Base-by-base conservation (phyloP, 2,329 filamentous ascomycete genomes). In the Botrytis cinerea region DNA sequence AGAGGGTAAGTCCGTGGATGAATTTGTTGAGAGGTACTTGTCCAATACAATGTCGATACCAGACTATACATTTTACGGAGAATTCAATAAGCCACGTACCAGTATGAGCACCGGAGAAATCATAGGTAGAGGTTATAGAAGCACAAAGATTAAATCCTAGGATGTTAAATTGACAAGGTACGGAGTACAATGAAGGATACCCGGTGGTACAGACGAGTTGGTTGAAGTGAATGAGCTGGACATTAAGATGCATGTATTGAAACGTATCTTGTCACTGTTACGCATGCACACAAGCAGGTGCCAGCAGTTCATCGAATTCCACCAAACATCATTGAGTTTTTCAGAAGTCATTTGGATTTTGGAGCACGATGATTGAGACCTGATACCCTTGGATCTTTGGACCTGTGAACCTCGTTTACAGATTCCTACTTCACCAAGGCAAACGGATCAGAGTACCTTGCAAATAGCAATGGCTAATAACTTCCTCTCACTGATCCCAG, bases 241-340 rank as follows among this genome's bases (percentile, higher is more conserved):
- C 25, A 35, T 16, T 32, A 18, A 63, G 16, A 18, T 22, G 16
- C 61, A 35, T 64, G 69, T 64, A 43, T 7, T 54, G 59, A 63
- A 46, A 71, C 32, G 35, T 54, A 35, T 64, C 59, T 63, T 25
- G 18, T 64, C 35, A 54, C 70, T 25, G 59, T 63, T 35, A 64
- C 70, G 51, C 60, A 57, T 35, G 40, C 59, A 32, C 2, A 48
- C 18, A 43, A 43, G 20, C 9, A 45, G 8, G 2, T 64, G 18
- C n/a, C 62, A 32, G 28, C 28, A 18, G 20, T 46, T 48, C 43
- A 46, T 35, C 43, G 28, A 8, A 46, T 38, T 60, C 57, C 32
- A 60, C 62, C 43, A 63, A 45, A 64, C 40, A 32, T 46, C 20
- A 5, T 48, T 46, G 16, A 46, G 18, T 22, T 25, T 35, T 10